These are phyloP conservation scores for Alopecurus myosuroides DNA, from an alignment of 176 grass and related monocot species.

Conservation along the genomic window DNA sequence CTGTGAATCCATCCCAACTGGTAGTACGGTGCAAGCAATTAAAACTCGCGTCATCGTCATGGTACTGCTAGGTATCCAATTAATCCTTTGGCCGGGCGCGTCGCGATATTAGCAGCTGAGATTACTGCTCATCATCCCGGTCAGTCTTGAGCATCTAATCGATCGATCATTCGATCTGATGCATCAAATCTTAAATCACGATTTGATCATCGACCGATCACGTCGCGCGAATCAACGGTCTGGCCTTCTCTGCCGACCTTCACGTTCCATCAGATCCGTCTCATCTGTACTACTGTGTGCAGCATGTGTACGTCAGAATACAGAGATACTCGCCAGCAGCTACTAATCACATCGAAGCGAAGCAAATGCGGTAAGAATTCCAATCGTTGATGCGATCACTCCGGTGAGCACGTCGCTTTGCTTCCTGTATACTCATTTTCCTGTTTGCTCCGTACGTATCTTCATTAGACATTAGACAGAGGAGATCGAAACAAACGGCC, in stretches of 20 bases:
- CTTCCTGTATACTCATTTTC: too few species aligned
- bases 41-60: neutral
- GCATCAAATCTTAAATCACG: neutral
- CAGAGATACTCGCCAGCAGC: neutral
- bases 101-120: too few species aligned
- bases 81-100: too few species aligned
- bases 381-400: neutral
- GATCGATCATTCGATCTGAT: too few species aligned
- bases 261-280: slow-evolving; percentile 7
- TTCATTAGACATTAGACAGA: too few species aligned
- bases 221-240: neutral
- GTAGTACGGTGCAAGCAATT: neutral
- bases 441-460: too few species aligned
- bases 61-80: neutral
- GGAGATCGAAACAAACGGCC: too few species aligned
- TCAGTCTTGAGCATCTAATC: neutral
- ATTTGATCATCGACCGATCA: neutral
- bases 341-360: neutral
- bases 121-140: neutral
- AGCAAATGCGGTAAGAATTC: neutral
- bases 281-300: neutral
- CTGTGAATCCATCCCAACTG: neutral
- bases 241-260: neutral
- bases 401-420: too few species aligned
- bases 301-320: neutral